phyloP scores from a whole-genome alignment of 1,139 yeast species.

The Pichia sp. region DNA sequence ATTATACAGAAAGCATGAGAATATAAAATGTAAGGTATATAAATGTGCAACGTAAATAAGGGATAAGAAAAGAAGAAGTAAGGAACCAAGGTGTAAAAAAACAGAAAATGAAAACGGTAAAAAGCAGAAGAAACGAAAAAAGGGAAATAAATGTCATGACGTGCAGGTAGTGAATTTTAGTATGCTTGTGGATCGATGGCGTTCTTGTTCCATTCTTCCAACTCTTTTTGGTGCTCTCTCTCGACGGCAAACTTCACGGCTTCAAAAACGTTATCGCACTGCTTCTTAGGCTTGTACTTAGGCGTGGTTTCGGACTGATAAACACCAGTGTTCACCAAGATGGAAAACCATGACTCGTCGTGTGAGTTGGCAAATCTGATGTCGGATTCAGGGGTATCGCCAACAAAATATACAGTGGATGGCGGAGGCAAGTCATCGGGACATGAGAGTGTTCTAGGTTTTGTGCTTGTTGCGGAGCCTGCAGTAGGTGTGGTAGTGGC shows the following conservation, averaged over 20 bases:
- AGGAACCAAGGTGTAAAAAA: not conserved
- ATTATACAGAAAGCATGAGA: not conserved
- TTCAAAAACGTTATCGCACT: conserved; percentile 68
- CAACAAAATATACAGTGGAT: conserved; percentile 81
- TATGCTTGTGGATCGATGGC: conserved; percentile 22
- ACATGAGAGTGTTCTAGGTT: not conserved
- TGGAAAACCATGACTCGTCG: conserved; percentile 79
- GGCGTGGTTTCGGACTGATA: conserved; percentile 77
- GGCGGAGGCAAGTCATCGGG: conserved; percentile 65
- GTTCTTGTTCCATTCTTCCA: conserved; percentile 58
- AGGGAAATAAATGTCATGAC: not conserved
- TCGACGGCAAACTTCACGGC: conserved; percentile 82
- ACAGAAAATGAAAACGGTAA: not conserved
- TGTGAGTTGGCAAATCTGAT: conserved; percentile 83
- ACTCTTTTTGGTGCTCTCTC: conserved; percentile 67
- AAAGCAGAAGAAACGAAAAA: not conserved
- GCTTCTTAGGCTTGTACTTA: conserved; percentile 70
- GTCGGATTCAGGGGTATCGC: conserved; percentile 91
- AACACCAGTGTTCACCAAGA: conserved; percentile 82
- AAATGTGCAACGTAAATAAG: not conserved
- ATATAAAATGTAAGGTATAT: not conserved
- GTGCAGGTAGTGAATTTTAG: not conserved
- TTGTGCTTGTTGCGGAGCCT: not conserved
- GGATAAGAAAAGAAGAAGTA: not conserved
- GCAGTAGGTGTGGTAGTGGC: not conserved